Conservation (phyloP, 768 basidiomycete genomes). For the Termitomyces sp. region DNA sequence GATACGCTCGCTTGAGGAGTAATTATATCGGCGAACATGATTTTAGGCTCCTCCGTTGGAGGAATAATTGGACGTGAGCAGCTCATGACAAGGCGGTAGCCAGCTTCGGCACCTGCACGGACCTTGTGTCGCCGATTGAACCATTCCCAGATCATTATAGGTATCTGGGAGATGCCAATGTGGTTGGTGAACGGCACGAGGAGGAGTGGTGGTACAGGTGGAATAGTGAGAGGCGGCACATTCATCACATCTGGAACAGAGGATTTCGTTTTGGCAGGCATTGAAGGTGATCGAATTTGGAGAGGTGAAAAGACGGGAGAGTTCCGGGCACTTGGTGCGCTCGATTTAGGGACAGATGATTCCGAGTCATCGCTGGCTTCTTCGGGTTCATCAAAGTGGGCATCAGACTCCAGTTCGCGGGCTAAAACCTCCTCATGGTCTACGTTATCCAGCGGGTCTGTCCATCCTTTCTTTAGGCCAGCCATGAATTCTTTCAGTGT, state of each 20-base stretch:
- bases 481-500: slow-evolving; percentile 94
- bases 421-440: slow-evolving; percentile 72
- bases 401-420: slow-evolving; percentile 62
- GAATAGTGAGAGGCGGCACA: slow-evolving; percentile 50
- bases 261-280: slow-evolving; percentile 13
- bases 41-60: slow-evolving; percentile 20
- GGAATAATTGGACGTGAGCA: slow-evolving; percentile 55
- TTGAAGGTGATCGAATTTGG: slow-evolving; percentile 11
- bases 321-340: slow-evolving; percentile 17
- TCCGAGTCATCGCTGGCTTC: slow-evolving; percentile 12
- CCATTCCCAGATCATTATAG: slow-evolving; percentile 86
- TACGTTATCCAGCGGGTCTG: slow-evolving; percentile 58
- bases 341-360: slow-evolving; percentile 18
- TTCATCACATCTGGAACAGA: slow-evolving; percentile 29
- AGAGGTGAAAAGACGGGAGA: slow-evolving; percentile 26
- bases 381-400: slow-evolving; percentile 69
- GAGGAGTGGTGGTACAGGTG: slow-evolving; percentile 74
- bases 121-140: slow-evolving; percentile 87
- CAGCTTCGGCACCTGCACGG: slow-evolving; percentile 75
- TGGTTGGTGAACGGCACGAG: slow-evolving; percentile 70
- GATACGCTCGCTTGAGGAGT: slow-evolving; percentile 14
- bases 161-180: slow-evolving; percentile 80
- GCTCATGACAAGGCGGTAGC: slow-evolving; percentile 63
- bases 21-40: slow-evolving; percentile 19
- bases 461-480: slow-evolving; percentile 83